phyloP scores from a whole-genome alignment of 2,329 filamentous ascomycete species.

The Venturia nashicola region DNA sequence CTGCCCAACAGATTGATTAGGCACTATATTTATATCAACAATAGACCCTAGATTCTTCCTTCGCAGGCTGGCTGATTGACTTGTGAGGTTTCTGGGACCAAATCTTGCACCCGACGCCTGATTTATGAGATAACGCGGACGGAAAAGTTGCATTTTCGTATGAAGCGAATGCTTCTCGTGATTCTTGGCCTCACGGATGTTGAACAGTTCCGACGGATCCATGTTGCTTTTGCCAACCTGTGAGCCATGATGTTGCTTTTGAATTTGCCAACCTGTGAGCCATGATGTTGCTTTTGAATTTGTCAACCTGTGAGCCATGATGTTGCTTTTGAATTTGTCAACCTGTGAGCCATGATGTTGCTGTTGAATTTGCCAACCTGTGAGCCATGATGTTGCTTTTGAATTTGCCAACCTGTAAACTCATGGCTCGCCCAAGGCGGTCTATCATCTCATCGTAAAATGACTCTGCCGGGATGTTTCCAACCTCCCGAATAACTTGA shows the following conservation, averaged over 20 bases:
- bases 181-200: neutral
- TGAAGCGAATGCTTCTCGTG: too few relatives aligned
- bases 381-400: too few relatives aligned
- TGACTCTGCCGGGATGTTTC: neutral
- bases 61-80: neutral
- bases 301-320: neutral
- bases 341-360: too few relatives aligned
- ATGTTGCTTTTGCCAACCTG: too few relatives aligned
- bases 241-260: too few relatives aligned
- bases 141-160: too few relatives aligned
- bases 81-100: neutral
- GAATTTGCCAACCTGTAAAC: neutral
- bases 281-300: too few relatives aligned
- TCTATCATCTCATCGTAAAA: neutral
- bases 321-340: neutral
- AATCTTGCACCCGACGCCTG: too few relatives aligned
- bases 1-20: neutral
- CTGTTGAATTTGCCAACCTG: neutral
- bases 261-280: neutral
- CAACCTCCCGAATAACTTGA: neutral
- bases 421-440: neutral
- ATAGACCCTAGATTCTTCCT: neutral
- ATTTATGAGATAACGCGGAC: too few relatives aligned
- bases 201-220: neutral
- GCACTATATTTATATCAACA: neutral